Conservation (phyloP, 257 asterid species). For the Nicotiana attenuata region DNA sequence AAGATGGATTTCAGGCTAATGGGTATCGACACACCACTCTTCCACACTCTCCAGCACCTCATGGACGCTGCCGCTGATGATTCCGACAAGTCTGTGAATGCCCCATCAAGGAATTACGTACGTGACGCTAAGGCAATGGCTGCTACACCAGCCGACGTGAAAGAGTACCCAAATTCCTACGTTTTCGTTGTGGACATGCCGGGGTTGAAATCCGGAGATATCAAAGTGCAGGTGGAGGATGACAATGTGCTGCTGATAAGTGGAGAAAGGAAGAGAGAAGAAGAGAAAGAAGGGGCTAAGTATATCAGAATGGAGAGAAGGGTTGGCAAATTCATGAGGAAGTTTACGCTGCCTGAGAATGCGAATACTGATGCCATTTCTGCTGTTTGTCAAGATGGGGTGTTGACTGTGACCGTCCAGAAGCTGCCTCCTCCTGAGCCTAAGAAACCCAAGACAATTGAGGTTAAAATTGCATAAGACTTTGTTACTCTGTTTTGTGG, state of each 20-base stretch:
- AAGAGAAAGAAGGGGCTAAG: slow-evolving; percentile 43
- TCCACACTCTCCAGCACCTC: slow-evolving; percentile 49
- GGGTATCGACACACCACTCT: slow-evolving; percentile 49
- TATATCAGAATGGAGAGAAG: slow-evolving; percentile 77
- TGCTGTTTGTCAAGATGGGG: slow-evolving; percentile 78
- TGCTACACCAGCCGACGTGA: slow-evolving; percentile 72
- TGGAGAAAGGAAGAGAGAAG: slow-evolving; percentile 39
- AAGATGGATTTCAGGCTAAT: slow-evolving; percentile 56
- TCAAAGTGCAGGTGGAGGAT: slow-evolving; percentile 67
- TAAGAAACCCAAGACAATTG: slow-evolving; percentile 68
- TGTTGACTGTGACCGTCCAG: slow-evolving; percentile 60
- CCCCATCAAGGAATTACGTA: slow-evolving; percentile 48
- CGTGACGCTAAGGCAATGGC: slow-evolving; percentile 82
- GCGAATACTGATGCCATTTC: slow-evolving; percentile 51
- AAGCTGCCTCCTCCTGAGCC: slow-evolving; percentile 87
- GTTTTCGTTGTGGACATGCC: slow-evolving; percentile 76
- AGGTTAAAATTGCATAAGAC: slow-evolving; percentile 50
- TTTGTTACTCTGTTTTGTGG: background rate
- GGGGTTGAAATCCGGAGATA: slow-evolving; percentile 63
- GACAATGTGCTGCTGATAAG: slow-evolving; percentile 29
- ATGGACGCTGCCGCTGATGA: slow-evolving; percentile 35
- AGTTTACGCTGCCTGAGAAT: slow-evolving; percentile 69
- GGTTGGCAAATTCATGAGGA: slow-evolving; percentile 68
- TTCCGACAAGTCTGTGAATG: slow-evolving; percentile 22
- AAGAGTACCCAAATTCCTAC: slow-evolving; percentile 49